Base-by-base conservation (phyloP, 345 rosid genomes). In the Citrus glauca region DNA sequence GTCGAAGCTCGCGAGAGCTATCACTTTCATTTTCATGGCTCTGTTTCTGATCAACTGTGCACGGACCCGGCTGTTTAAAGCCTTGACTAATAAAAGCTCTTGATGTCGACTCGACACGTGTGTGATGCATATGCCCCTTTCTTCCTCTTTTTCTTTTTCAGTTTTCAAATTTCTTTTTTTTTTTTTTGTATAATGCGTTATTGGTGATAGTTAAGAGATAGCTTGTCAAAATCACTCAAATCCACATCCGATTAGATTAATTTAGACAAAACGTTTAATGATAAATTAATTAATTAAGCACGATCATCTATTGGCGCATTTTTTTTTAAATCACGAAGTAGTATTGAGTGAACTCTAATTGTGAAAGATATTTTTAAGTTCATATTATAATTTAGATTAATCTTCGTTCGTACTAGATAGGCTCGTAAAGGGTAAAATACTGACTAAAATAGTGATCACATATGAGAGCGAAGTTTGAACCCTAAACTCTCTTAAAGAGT, bases 401-500 rank as follows among this genome's bases (percentile, higher is more conserved):
- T 28, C 0, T 0, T 1, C 28, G 28, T 28, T 28, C 0, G 2
- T 0, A 28, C 2, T 0, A 2, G 28, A 1, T 28, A 28, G 28
- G 0, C 2, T 1, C 2, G 2, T 28, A 28, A 28, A 1, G 0
- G 0, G 0, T 28, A 28, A 28, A 28, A 28, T 28, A 28, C 28
- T 28, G 28, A 0, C 28, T 1, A 28, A 28, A 28, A 1, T 28
- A 28, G 28, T 28, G 28, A 28, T 1, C 1, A 0, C 2, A 1
- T 28, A 28, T 0, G 28, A 28, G 28, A 28, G 2, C 28, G 28
- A 1, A 0, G 2, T 28, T 28, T 28, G 28, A 28, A 28, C 28
- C 2, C 28, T 28, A 28, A 28, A 1, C 0, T 28, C 28, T 28
- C 28, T 28, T 28, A 28, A 28, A 0, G 2, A 28, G 28, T 28